Evolutionary conservation across 768 basidiomycete species (phyloP).

Genomic region (Boletales sp.): DNA sequence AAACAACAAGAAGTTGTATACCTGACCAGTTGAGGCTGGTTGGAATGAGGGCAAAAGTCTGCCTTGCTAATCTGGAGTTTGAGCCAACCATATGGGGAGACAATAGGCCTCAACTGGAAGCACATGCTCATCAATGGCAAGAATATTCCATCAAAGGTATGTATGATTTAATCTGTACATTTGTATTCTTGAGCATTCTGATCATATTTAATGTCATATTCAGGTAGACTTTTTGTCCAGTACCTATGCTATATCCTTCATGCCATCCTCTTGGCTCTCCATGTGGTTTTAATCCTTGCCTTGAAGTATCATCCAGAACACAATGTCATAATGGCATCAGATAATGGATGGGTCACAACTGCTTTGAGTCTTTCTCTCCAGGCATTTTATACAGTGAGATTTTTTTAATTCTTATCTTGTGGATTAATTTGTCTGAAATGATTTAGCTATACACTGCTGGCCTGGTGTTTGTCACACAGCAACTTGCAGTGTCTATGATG

Average conservation of each 20-base stretch:
- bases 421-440: too few species aligned
- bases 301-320: background rate
- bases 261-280: background rate
- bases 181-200: background rate
- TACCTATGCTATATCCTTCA: background rate
- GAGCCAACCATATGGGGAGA: background rate
- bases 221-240: background rate
- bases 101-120: background rate
- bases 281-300: background rate
- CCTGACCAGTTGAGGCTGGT: background rate
- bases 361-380: background rate
- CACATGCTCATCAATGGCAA: too few species aligned
- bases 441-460: conserved; percentile 13
- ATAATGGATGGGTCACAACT: background rate
- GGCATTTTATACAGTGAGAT: background rate
- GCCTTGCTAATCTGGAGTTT: background rate
- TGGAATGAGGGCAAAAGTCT: background rate
- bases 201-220: background rate
- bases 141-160: too few species aligned
- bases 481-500: conserved; percentile 5
- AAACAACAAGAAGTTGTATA: background rate
- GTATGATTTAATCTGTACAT: too few species aligned
- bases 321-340: background rate
- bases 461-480: conserved; percentile 20
- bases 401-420: background rate